Evolutionary conservation across 2,329 filamentous ascomycete genomes (phyloP).

Genomic region (Aspergillus chevalieri): DNA sequence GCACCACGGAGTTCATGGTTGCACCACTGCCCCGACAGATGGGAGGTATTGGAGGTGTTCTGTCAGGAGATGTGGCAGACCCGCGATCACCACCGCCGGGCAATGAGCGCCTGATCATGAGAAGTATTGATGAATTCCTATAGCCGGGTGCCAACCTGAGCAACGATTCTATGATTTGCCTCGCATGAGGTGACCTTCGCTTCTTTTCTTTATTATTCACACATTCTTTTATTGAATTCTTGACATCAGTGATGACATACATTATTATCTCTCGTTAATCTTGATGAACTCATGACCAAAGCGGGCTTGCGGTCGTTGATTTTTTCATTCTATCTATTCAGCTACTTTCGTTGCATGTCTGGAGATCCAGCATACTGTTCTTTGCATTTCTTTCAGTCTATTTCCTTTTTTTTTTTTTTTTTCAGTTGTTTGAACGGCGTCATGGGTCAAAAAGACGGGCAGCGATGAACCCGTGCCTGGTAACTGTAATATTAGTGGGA

Average conservation of each 20-base stretch:
- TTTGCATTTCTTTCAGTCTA: background rate
- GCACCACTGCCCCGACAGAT: conserved; percentile 32
- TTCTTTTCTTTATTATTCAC: conserved; percentile 6
- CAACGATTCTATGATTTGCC: conserved; percentile 27
- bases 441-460: conserved; percentile 22
- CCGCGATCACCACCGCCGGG: conserved; percentile 37
- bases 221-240: conserved; percentile 2
- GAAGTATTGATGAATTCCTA: conserved; percentile 42
- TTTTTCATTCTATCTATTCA: conserved; percentile 1
- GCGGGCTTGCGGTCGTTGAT: conserved; percentile 34
- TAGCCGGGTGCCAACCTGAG: conserved; percentile 16
- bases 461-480: conserved; percentile 13
- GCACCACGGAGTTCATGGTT: conserved; percentile 39
- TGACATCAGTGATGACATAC: background rate
- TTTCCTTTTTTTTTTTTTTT: background rate
- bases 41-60: conserved; percentile 23
- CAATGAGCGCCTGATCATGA: conserved; percentile 37
- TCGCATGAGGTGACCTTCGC: conserved; percentile 13
- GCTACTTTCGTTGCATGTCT: background rate
- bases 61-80: conserved; percentile 22
- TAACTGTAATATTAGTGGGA: conserved; percentile 32
- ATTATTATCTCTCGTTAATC: conserved; percentile 3
- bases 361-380: background rate
- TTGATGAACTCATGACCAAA: conserved; percentile 36
- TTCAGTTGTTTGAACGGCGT: conserved; percentile 14